phyloP scores from a whole-genome alignment of 2,329 filamentous ascomycete genomes.

The Trichoderma harzianum region DNA sequence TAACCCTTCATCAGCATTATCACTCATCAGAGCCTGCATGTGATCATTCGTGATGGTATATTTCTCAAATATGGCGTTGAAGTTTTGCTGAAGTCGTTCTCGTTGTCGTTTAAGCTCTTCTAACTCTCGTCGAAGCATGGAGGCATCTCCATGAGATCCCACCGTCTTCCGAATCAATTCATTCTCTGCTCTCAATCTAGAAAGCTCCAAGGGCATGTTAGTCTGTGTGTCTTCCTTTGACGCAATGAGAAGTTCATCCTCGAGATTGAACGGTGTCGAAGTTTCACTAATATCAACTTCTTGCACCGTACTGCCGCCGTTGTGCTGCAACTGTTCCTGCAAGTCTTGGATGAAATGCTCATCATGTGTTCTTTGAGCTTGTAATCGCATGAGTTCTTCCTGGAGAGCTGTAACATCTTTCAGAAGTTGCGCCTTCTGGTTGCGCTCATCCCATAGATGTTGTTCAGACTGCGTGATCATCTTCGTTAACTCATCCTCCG shows the following conservation, averaged over 20 bases:
- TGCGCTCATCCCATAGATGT: constrained; percentile 42
- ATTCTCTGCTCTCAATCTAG: constrained; percentile 60
- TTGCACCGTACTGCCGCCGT: constrained; percentile 25
- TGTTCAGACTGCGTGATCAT: constrained; percentile 42
- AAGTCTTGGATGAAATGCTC: constrained; percentile 57
- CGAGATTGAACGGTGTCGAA: constrained; percentile 44
- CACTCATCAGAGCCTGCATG: constrained; percentile 51
- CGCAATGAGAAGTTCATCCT: constrained; percentile 57
- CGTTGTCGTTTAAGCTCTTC: constrained; percentile 51
- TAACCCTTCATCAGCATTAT: constrained; percentile 54
- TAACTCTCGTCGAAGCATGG: constrained; percentile 52
- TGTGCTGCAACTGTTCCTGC: constrained; percentile 53
- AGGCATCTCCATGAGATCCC: constrained; percentile 52
- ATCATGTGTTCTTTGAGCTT: constrained; percentile 46
- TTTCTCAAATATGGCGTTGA: constrained; percentile 57
- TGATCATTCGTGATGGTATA: constrained; percentile 56
- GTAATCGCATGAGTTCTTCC: constrained; percentile 46
- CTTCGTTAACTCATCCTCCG: constrained; percentile 39
- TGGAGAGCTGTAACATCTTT: constrained; percentile 44
- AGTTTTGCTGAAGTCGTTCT: constrained; percentile 51
- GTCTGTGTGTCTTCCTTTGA: constrained; percentile 36
- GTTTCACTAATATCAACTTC: constrained; percentile 21
- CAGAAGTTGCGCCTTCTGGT: constrained; percentile 45
- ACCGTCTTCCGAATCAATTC: constrained; percentile 54
- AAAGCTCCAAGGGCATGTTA: constrained; percentile 50